Percentiles rank a stretch among this genome's conserved stretches.
Evolutionary conservation across 768 basidiomycete species (phyloP).

Genomic region (Termitomyces sp.): DNA sequence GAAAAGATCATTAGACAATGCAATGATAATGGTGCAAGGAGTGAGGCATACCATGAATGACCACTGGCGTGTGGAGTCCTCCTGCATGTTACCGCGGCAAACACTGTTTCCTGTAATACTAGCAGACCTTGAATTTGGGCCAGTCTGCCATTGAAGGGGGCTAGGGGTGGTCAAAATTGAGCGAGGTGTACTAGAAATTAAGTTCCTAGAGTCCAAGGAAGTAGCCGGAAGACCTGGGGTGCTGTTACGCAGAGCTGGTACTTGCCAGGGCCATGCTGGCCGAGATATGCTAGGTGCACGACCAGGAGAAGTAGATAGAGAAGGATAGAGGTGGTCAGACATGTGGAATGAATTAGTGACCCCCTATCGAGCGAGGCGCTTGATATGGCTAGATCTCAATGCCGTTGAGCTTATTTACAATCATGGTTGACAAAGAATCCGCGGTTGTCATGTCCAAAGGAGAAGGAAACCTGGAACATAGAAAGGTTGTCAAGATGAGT

Average conservation of each 20-base stretch:
- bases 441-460: conserved; percentile 6
- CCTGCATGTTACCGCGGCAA: conserved; percentile 18
- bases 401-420: neutral
- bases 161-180: conserved; percentile 22
- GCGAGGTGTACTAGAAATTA: conserved; percentile 7
- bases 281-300: conserved; percentile 49
- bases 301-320: conserved; percentile 39
- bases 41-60: conserved; percentile 45
- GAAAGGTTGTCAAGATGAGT: neutral
- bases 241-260: conserved; percentile 23
- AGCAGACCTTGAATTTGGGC: conserved; percentile 14
- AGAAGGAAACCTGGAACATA: too few relatives aligned
- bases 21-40: neutral
- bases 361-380: neutral
- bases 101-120: conserved; percentile 20
- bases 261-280: conserved; percentile 46
- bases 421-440: neutral
- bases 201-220: conserved; percentile 12
- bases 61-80: conserved; percentile 57
- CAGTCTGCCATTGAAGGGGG: conserved; percentile 22
- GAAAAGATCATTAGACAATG: neutral
- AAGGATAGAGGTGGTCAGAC: conserved; percentile 32
- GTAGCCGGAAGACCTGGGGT: conserved; percentile 12
- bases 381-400: neutral
- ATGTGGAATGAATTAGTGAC: conserved; percentile 16